Evolutionary conservation across 257 asterid genomes (phyloP), one percentile per base, ranked within the genome.

Genomic region (Leonotis leonurus): DNA sequence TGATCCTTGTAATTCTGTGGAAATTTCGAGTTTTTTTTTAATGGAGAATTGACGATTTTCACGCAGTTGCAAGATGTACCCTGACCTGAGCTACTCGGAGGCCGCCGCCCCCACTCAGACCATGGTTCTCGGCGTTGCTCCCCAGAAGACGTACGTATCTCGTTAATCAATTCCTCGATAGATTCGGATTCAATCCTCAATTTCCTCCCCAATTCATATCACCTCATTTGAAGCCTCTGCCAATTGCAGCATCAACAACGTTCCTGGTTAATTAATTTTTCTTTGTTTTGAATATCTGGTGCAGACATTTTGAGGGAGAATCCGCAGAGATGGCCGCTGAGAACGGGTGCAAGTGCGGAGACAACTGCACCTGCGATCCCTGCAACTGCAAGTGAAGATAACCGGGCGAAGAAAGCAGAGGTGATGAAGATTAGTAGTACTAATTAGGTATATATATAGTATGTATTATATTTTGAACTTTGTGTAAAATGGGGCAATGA

Each of bases 291-390:
- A 37, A 33, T 33, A 1, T n/a, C 16, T 46, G 51, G 10, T 64
- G 70, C 78, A 80, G 89, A 7, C 41, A 36, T 33, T 72, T 60
- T 3, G 89, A 75, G 8, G 84, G 78, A 56, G 75, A 54, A 51
- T 52, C 69, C 14, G 74, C 57, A 8, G 77, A 72, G 52, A 20
- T 60, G 6, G 93, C 64, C n/a, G 75, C 78, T 4, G 92, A 85
- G 68, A 79, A 81, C 49, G 95, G 93, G 12, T 89, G 96, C 95
- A 82, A 86, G 86, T 89, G 96, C 37, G 95, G 90, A 22, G 26
- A 52, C 4, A 70, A 82, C 90, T 89, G 96, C 95, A 80, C 77
- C 66, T 89, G 96, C 81, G 16, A 82, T 48, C 94, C 96, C n/a
- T 89, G 96, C 93, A 86, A 6, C 30, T 86, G 96, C 83, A 84